Evolutionary conservation across 139 green algal genomes (phyloP), one percentile per base, ranked within the genome.

Genomic region (Klebsormidium nitens): DNA sequence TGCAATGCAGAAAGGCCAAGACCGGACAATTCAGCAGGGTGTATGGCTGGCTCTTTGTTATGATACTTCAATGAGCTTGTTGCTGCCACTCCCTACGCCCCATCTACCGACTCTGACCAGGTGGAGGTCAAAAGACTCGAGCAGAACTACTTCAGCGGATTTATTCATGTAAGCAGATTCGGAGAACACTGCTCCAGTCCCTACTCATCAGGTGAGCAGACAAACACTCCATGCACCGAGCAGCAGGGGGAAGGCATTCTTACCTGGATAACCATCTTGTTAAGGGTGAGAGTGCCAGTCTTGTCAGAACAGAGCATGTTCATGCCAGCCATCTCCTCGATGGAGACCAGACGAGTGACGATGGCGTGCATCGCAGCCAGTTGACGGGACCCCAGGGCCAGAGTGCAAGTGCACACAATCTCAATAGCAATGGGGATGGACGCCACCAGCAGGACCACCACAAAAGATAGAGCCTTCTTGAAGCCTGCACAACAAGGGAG

Each of bases 301-400:
- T 95, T 94, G 75, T 92, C 89, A 3, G 79, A 88, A 86, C 88
- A 95, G 14, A 95, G 83, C 81, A 78, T 75, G 82, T 95, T 91
- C 89, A 95, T 95, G 58, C 86, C 87, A 0, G 89, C 88, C 78
- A 95, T 87, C 79, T 95, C 89, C 82, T 95, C 89, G 35, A 95
- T 93, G 8, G 89, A 77, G 73, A 71, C 83, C 85, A 96, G 88
- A 44, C 90, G 86, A 0, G 86, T 86, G 35, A 96, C 90, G 61
- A 96, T 96, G 69, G 91, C 91, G 32, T 88, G 86, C 76, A 93
- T 82, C 66, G 86, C 86, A 23, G 89, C 84, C 48, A 96, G 78
- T 31, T 85, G 66, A 29, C 85, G 76, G 2, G 79, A 87, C 57
- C 89, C 88, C n/a, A 95, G 77, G 0, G 89, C 88, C 59, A 93